Conservation (phyloP, 2,329 filamentous ascomycete genomes). For the Zymoseptoria brevis region DNA sequence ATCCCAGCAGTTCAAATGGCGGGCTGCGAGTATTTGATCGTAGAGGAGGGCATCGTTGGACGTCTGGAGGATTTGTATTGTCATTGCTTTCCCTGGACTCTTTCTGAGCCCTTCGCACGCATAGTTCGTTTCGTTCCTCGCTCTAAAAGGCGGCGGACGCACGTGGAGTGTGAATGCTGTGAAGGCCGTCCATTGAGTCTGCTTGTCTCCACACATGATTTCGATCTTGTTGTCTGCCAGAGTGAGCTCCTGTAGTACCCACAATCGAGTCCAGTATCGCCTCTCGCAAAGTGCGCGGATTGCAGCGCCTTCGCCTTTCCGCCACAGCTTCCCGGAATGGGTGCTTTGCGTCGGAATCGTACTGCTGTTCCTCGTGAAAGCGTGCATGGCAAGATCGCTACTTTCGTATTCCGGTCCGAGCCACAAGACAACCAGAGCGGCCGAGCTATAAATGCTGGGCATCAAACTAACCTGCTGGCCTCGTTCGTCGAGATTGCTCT, state of each 20-base stretch:
- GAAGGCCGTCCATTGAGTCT: background rate
- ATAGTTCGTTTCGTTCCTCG: background rate
- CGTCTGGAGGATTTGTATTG: background rate
- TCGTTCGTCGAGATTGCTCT: constrained; percentile 7
- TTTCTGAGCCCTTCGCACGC: background rate
- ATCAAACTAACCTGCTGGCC: constrained; percentile 8
- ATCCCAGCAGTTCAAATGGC: constrained; percentile 1
- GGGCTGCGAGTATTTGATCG: background rate
- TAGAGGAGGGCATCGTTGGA: background rate
- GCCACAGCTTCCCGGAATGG: background rate
- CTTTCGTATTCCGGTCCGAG: constrained; percentile 4
- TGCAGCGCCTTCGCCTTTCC: background rate
- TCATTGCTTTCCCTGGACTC: constrained; percentile 1
- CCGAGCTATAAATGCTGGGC: constrained; percentile 7
- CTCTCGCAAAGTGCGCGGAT: background rate
- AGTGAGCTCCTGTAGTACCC: constrained; percentile 6
- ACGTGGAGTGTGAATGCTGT: background rate
- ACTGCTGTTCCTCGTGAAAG: background rate
- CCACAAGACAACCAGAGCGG: constrained; percentile 7
- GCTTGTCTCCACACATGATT: constrained; percentile 3
- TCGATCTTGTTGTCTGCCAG: background rate
- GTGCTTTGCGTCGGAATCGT: too few species aligned
- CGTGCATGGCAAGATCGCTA: constrained; percentile 6
- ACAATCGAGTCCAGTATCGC: constrained; percentile 7
- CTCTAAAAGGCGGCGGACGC: background rate